A percentile compares a stretch with the other conserved stretches of the same genome.
Conservation (phyloP, 164 flowering plant species). For the Pachysandra terminalis region DNA sequence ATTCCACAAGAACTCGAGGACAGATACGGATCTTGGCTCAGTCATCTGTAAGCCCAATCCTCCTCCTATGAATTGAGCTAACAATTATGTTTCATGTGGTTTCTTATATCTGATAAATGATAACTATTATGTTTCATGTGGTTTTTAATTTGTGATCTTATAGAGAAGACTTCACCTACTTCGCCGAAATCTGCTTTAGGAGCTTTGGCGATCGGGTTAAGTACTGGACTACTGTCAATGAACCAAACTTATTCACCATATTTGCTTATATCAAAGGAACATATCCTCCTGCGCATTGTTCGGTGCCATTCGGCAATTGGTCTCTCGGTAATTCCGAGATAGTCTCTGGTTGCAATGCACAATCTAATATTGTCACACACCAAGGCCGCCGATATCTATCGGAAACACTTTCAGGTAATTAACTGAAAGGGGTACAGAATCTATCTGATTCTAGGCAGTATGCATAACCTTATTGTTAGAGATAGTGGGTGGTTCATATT, state of each 20-base stretch:
- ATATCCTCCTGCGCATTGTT: constrained; percentile 23
- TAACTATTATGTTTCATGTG: neutral
- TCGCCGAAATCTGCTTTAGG: constrained; percentile 14
- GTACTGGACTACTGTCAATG: too few relatives aligned
- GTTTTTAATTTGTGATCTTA: constrained; percentile 17
- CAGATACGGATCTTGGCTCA: constrained; percentile 9
- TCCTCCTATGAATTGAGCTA: neutral
- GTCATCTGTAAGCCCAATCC: neutral
- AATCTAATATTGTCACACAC: constrained; percentile 20
- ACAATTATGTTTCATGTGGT: neutral
- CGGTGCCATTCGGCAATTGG: constrained; percentile 11
- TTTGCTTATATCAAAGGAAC: constrained; percentile 9
- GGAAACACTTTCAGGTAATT: constrained; percentile 14
- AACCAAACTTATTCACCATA: constrained; percentile 2
- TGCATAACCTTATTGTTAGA: too few relatives aligned
- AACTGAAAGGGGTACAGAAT: neutral
- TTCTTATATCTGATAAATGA: neutral
- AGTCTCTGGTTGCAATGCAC: constrained; percentile 15
- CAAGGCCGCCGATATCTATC: constrained; percentile 18
- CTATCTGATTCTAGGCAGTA: too few relatives aligned
- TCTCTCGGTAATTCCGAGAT: constrained; percentile 18
- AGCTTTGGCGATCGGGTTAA: constrained; percentile 19
- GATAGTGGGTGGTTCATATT: too few relatives aligned
- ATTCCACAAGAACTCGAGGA: too few relatives aligned
- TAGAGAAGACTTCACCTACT: too few relatives aligned